phyloP scores from a whole-genome alignment of 2,329 filamentous ascomycete genomes.

The Ascomycota sp. region DNA sequence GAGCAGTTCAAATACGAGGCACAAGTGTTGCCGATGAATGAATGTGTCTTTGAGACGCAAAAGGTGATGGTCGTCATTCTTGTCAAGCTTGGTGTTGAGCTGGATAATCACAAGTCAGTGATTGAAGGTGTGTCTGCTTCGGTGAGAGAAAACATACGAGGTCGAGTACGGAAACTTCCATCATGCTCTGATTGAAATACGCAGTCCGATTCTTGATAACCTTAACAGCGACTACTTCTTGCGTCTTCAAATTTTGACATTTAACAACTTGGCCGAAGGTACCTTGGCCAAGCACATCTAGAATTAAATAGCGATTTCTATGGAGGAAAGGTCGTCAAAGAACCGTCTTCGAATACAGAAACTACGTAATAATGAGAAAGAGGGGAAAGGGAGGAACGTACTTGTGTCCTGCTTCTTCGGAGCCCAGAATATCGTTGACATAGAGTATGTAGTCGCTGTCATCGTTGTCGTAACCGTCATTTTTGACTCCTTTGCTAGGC shows the following conservation, averaged over 20 bases:
- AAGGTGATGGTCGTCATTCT: conserved; percentile 95
- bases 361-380: too few relatives aligned
- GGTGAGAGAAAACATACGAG: conserved; percentile 36
- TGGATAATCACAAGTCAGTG: conserved; percentile 16
- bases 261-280: conserved; percentile 98
- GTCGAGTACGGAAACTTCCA: conserved; percentile 96
- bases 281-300: conserved; percentile 90
- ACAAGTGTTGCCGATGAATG: conserved; percentile 92
- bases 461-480: conserved; percentile 97
- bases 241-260: conserved; percentile 94
- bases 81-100: conserved; percentile 97
- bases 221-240: conserved; percentile 96
- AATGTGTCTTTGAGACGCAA: conserved; percentile 92
- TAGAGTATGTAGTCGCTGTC: conserved; percentile 99
- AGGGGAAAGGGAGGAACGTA: too few relatives aligned
- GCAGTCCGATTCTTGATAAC: conserved; percentile 98
- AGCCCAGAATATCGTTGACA: conserved; percentile 94
- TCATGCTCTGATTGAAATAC: conserved; percentile 99
- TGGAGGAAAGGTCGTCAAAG: too few relatives aligned
- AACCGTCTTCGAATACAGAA: too few relatives aligned
- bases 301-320: conserved; percentile 85
- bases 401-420: conserved; percentile 96
- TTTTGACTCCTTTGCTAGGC: conserved; percentile 95
- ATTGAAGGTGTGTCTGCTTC: not conserved
- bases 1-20: conserved; percentile 84